phyloP scores from a whole-genome alignment of 768 basidiomycete species.

The Rhizopogon vinicolor region DNA sequence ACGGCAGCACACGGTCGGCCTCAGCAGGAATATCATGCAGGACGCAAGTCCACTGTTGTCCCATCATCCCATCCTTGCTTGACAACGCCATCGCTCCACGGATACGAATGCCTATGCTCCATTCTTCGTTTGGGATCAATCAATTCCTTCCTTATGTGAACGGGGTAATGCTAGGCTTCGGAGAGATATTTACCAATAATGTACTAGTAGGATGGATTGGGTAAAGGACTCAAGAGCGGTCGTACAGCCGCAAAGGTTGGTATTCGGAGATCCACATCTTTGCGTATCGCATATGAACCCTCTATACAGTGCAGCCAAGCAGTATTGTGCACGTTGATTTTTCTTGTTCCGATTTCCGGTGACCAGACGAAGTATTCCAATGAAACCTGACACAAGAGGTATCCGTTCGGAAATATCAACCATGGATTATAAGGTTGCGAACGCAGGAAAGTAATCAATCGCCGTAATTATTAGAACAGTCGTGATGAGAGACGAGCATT shows the following conservation, averaged over 20 bases:
- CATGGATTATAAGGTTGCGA: too few relatives aligned
- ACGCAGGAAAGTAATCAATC: too few relatives aligned
- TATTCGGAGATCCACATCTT: background rate
- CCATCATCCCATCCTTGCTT: slow-evolving; percentile 64
- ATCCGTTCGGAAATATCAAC: too few relatives aligned
- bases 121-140: slow-evolving; percentile 79
- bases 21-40: slow-evolving; percentile 17
- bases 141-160: slow-evolving; percentile 84
- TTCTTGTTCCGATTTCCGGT: too few relatives aligned
- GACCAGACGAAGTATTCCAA: too few relatives aligned
- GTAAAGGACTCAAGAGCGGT: slow-evolving; percentile 28
- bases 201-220: slow-evolving; percentile 54
- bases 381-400: too few relatives aligned
- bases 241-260: background rate
- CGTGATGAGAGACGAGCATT: too few relatives aligned
- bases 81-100: slow-evolving; percentile 60
- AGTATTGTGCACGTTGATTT: too few relatives aligned
- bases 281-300: too few relatives aligned
- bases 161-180: slow-evolving; percentile 95
- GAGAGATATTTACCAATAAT: slow-evolving; percentile 86
- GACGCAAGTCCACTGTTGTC: slow-evolving; percentile 20
- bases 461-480: too few relatives aligned
- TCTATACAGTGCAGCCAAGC: too few relatives aligned
- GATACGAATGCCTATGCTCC: slow-evolving; percentile 40
- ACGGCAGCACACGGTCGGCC: slow-evolving; percentile 6